phyloP scores from a whole-genome alignment of 192 early-diverging fungal species.

The Linnemannia schmuckeri region DNA sequence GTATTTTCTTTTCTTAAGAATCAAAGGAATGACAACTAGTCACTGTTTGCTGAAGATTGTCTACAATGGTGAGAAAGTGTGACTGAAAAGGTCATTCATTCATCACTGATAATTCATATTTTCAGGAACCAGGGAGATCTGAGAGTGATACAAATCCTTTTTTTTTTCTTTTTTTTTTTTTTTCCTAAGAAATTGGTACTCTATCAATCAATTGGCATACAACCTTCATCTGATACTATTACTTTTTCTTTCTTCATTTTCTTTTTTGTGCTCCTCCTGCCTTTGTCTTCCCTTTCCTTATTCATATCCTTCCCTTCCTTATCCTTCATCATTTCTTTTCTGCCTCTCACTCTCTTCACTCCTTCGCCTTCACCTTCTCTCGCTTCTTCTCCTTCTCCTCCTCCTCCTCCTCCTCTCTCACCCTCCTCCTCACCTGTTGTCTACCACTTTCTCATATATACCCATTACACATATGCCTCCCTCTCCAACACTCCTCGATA shows the following conservation, averaged over 20 bases:
- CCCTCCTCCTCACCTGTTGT: background rate
- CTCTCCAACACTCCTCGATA: background rate
- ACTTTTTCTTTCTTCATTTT: background rate
- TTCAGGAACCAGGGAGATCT: too few species aligned
- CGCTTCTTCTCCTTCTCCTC: background rate
- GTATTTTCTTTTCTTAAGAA: too few species aligned
- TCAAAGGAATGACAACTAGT: too few species aligned
- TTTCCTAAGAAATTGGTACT: background rate
- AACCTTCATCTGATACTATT: background rate
- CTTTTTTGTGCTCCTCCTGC: background rate
- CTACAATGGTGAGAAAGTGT: too few species aligned
- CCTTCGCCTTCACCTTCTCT: background rate
- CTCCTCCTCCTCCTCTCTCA: background rate
- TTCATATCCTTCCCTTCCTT: background rate
- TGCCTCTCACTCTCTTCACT: conserved; percentile 4
- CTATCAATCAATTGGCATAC: too few species aligned
- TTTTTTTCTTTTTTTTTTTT: background rate
- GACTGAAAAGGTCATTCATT: too few species aligned
- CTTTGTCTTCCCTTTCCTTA: background rate
- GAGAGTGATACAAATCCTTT: too few species aligned
- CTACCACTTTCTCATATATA: background rate
- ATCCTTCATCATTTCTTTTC: background rate
- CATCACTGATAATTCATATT: too few species aligned
- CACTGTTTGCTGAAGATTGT: too few species aligned
- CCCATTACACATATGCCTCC: background rate